Percentiles rank a stretch among this genome's conserved stretches.
Evolutionary conservation across 2,329 filamentous ascomycete genomes (phyloP).

Genomic region (Leptographium galeiforme): DNA sequence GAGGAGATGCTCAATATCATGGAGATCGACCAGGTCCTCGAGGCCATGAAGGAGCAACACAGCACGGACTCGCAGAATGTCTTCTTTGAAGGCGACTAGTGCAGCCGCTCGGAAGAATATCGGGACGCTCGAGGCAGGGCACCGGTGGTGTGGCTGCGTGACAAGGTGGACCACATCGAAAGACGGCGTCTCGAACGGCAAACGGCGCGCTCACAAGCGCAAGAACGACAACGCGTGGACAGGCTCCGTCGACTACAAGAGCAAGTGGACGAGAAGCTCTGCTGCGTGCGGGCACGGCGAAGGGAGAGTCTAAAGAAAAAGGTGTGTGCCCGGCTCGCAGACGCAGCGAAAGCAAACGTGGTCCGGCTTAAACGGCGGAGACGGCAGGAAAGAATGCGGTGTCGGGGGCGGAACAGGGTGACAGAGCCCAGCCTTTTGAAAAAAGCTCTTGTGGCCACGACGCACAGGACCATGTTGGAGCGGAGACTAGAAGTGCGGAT

Average conservation of each 20-base stretch:
- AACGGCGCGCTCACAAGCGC: no score
- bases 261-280: not conserved
- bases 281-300: not conserved
- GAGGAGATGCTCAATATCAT: constrained; percentile 51
- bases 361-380: not conserved
- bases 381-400: not conserved
- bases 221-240: not conserved
- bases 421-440: not conserved
- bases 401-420: no score
- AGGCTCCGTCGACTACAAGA: not conserved
- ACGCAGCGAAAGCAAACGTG: not conserved
- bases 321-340: not conserved
- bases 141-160: not conserved
- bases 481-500: no score
- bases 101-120: not conserved
- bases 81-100: constrained; percentile 13
- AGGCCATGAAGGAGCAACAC: constrained; percentile 37
- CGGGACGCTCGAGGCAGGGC: not conserved
- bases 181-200: not conserved
- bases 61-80: constrained; percentile 23
- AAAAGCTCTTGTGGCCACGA: not conserved
- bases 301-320: not conserved
- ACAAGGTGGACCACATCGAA: not conserved
- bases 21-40: constrained; percentile 48
- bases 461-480: not conserved